Conservation (phyloP, 2,329 filamentous ascomycete species). For the Xylaria digitata region DNA sequence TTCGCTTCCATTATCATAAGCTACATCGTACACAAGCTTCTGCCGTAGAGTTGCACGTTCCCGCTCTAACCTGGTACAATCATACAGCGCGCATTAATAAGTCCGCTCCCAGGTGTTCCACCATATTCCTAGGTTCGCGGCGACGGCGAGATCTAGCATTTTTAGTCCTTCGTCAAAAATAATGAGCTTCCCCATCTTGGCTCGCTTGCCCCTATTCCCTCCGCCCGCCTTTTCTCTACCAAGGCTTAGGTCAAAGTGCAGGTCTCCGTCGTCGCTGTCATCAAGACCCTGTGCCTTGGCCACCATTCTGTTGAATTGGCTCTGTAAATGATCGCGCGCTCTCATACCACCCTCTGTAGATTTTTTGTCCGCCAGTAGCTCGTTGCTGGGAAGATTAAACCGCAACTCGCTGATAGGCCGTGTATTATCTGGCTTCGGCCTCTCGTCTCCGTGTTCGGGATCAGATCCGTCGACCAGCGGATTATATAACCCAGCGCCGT, state of each 20-base stretch:
- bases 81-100: slow-evolving; percentile 24
- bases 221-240: slow-evolving; percentile 88
- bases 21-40: slow-evolving; percentile 7
- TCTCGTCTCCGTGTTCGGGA: slow-evolving; percentile 49
- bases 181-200: slow-evolving; percentile 93
- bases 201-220: slow-evolving; percentile 84
- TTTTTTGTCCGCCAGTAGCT: slow-evolving; percentile 56
- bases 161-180: slow-evolving; percentile 90
- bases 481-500: slow-evolving; percentile 54
- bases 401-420: slow-evolving; percentile 80
- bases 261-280: slow-evolving; percentile 52
- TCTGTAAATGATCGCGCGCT: slow-evolving; percentile 55
- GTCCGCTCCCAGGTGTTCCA: slow-evolving; percentile 84
- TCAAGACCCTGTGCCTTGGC: slow-evolving; percentile 51
- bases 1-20: slow-evolving; percentile 21
- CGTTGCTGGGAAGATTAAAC: slow-evolving; percentile 81
- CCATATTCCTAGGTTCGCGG: slow-evolving; percentile 92
- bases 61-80: background rate
- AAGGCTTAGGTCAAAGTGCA: slow-evolving; percentile 75
- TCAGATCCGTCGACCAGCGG: slow-evolving; percentile 56
- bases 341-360: slow-evolving; percentile 53
- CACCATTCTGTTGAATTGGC: slow-evolving; percentile 45
- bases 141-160: slow-evolving; percentile 93
- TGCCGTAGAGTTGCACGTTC: background rate
- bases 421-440: slow-evolving; percentile 38